Evolutionary conservation across 495 filamentous ascomycete species (phyloP).

Genomic region (Neurospora tetrasperma): DNA sequence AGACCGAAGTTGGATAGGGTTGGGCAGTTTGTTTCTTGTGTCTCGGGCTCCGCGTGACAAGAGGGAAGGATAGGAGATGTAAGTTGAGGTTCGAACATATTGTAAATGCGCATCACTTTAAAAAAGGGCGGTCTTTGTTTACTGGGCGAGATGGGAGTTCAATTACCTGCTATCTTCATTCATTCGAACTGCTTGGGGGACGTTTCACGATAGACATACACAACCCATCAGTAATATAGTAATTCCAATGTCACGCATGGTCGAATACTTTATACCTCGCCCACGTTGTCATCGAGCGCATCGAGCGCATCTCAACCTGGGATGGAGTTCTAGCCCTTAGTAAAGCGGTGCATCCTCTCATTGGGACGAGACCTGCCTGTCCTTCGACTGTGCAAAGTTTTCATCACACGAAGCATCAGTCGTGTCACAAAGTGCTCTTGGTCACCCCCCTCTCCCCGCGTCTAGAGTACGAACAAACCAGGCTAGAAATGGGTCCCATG

Average conservation of each 20-base stretch:
- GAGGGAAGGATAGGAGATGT: background rate
- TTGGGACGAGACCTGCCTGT: background rate
- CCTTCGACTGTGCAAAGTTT: background rate
- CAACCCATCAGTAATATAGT: constrained; percentile 26
- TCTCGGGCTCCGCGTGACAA: background rate
- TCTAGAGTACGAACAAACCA: background rate
- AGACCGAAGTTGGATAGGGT: background rate
- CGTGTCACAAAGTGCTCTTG: background rate
- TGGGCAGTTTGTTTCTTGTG: background rate
- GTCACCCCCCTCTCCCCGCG: background rate
- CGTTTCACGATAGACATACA: constrained; percentile 28
- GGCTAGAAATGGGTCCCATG: background rate
- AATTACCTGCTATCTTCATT: background rate
- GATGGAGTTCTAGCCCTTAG: background rate
- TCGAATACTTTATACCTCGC: background rate
- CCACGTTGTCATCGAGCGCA: background rate
- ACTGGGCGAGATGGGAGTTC: background rate
- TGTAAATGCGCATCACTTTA: background rate
- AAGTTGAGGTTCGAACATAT: background rate
- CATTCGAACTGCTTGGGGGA: constrained; percentile 4
- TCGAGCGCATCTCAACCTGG: background rate
- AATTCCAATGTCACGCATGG: constrained; percentile 17
- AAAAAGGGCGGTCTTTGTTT: background rate
- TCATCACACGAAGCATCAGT: background rate
- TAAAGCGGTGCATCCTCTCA: background rate